These are phyloP conservation scores for Prunus dulcis DNA, from an alignment of 306 rosid genomes.

Conservation along the genomic window DNA sequence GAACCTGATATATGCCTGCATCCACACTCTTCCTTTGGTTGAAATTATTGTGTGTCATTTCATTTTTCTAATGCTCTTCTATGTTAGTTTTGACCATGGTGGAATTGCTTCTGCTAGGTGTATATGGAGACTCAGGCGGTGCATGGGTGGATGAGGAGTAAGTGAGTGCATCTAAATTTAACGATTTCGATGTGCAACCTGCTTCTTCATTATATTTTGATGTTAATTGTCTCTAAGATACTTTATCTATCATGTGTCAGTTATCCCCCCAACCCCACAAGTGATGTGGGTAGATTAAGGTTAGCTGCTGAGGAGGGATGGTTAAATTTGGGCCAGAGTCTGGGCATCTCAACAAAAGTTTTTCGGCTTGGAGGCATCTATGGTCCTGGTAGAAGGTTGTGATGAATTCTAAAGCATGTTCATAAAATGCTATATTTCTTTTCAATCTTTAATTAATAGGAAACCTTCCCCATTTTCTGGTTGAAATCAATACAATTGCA, in stretches of 20 bases:
- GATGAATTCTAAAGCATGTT: neutral
- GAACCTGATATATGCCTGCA: neutral
- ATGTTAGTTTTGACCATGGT: conserved; percentile 1
- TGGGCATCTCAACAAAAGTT: conserved; percentile 47
- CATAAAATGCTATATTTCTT: neutral
- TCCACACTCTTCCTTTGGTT: neutral
- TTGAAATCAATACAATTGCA: neutral
- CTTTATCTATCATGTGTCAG: conserved; percentile 42
- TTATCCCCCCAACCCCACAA: conserved; percentile 53
- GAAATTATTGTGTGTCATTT: neutral
- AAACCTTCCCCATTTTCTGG: neutral
- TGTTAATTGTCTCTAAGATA: conserved; percentile 27
- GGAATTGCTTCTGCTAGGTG: conserved; percentile 44
- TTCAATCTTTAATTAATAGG: neutral
- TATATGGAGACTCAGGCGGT: conserved; percentile 74
- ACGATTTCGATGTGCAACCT: conserved; percentile 20
- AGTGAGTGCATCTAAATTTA: conserved; percentile 41
- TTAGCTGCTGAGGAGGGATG: conserved; percentile 77
- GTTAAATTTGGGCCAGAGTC: conserved; percentile 50
- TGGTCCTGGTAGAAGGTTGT: conserved; percentile 95
- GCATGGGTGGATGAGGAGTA: conserved; percentile 84
- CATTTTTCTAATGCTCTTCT: neutral
- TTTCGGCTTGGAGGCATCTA: conserved; percentile 95
- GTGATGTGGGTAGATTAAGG: conserved; percentile 55
- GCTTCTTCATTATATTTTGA: conserved; percentile 17